phyloP scores from a whole-genome alignment of 1,284 basidiomycete species.

The Melampsora larici-populina region DNA sequence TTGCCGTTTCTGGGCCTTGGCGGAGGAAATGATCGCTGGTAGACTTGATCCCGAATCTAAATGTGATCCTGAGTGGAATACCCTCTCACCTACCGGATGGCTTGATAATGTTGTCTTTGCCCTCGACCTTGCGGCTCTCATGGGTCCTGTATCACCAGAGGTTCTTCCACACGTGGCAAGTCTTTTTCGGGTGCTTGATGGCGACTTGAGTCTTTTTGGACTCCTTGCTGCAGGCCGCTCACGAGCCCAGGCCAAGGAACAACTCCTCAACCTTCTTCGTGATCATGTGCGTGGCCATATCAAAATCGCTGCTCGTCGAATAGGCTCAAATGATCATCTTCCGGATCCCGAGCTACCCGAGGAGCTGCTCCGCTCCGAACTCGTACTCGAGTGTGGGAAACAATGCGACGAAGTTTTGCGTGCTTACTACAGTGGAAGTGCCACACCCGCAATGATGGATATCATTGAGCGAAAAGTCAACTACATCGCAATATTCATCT shows the following conservation, averaged over 20 bases:
- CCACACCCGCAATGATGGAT: conserved; percentile 6
- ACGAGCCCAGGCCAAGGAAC: conserved; percentile 21
- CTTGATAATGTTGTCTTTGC: conserved; percentile 40
- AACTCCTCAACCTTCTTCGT: conserved; percentile 24
- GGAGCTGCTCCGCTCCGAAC: conserved; percentile 25
- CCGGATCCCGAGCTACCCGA: conserved; percentile 35
- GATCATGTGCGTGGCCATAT: conserved; percentile 3
- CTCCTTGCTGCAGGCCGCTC: conserved; percentile 10
- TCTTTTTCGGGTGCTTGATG: conserved; percentile 38
- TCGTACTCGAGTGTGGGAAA: neutral
- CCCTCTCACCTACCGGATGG: neutral
- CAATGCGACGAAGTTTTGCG: conserved; percentile 16
- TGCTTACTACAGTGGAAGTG: conserved; percentile 15
- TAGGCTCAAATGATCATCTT: conserved; percentile 1
- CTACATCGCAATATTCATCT: conserved; percentile 34
- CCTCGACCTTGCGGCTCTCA: conserved; percentile 29
- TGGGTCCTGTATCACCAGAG: conserved; percentile 12
- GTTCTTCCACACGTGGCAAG: conserved; percentile 5
- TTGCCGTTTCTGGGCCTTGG: conserved; percentile 25
- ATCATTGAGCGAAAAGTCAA: conserved; percentile 26
- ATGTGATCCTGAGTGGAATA: neutral
- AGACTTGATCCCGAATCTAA: neutral
- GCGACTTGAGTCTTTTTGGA: conserved; percentile 29
- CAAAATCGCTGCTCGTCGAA: conserved; percentile 2
- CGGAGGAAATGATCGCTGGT: neutral